Evolutionary conservation across 169 alveolate species (phyloP).

Genomic region (Babesia bovis): DNA sequence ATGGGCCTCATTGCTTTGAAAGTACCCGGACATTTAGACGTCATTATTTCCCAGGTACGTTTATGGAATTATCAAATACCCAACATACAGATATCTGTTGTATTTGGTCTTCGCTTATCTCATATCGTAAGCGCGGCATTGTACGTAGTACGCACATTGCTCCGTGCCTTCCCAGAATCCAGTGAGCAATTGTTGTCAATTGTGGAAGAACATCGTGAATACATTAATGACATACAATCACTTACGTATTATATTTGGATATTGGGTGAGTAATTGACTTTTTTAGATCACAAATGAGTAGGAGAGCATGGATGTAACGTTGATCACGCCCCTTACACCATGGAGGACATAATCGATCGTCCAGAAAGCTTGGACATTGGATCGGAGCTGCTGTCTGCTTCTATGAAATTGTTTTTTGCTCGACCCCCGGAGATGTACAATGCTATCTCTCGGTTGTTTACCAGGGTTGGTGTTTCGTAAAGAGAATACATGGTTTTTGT

Average conservation of each 20-base stretch:
- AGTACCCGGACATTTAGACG: slow-evolving; percentile 79
- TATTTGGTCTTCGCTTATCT: slow-evolving; percentile 28
- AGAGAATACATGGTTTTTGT: slow-evolving; percentile 7
- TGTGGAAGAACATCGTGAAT: slow-evolving; percentile 42
- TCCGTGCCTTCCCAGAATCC: slow-evolving; percentile 31
- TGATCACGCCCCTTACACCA: slow-evolving; percentile 78
- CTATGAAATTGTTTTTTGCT: slow-evolving; percentile 85
- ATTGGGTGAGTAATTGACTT: slow-evolving; percentile 53
- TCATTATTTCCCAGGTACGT: slow-evolving; percentile 79
- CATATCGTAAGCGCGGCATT: slow-evolving; percentile 31
- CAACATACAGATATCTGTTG: slow-evolving; percentile 63
- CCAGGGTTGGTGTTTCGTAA: slow-evolving; percentile 68
- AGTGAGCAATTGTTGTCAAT: slow-evolving; percentile 29
- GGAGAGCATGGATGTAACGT: slow-evolving; percentile 78
- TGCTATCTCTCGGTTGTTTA: slow-evolving; percentile 80
- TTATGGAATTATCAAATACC: slow-evolving; percentile 65
- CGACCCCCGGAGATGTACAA: slow-evolving; percentile 94
- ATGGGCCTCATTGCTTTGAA: slow-evolving; percentile 89
- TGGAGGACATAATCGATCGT: slow-evolving; percentile 76
- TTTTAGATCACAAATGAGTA: slow-evolving; percentile 51
- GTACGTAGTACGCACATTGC: slow-evolving; percentile 34
- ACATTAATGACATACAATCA: slow-evolving; percentile 35
- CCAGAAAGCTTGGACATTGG: slow-evolving; percentile 76
- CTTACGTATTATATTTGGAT: slow-evolving; percentile 42
- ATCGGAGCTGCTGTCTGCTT: slow-evolving; percentile 83